Percentiles rank a stretch among this genome's conserved stretches.
phyloP scores from a whole-genome alignment of 129 eudicot genomes.

The Flaveria linearis region DNA sequence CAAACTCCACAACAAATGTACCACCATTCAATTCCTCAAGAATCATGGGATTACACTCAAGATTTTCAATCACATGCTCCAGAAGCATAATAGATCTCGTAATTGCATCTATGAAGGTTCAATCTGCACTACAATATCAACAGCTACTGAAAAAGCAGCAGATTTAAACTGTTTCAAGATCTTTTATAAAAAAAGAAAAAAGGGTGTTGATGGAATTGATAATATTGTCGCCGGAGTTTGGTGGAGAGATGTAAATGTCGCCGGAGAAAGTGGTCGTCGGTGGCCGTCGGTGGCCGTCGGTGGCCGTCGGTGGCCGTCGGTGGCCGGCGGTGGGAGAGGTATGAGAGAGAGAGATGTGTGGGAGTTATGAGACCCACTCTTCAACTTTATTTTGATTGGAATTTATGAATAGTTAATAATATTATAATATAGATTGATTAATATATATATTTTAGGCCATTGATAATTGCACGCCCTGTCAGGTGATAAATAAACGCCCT shows the following conservation, averaged over 20 bases:
- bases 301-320: no score
- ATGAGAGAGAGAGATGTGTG: slow-evolving; percentile 24
- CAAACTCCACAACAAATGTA: slow-evolving; percentile 26
- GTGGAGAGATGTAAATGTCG: slow-evolving; percentile 7
- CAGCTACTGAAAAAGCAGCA: slow-evolving; percentile 16
- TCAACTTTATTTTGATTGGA: slow-evolving; percentile 37
- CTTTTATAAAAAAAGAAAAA: background rate
- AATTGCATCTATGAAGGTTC: slow-evolving; percentile 1
- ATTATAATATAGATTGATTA: background rate
- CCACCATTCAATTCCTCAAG: background rate
- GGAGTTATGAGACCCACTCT: slow-evolving; percentile 35
- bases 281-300: slow-evolving; percentile 42
- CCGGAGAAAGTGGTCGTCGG: slow-evolving; percentile 43
- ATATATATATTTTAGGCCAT: no score
- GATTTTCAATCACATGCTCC: background rate
- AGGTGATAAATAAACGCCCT: no score
- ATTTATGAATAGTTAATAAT: slow-evolving; percentile 15
- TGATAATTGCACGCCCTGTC: no score
- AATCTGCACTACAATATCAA: background rate
- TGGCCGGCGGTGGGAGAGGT: no score
- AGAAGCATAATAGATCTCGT: slow-evolving; percentile 26
- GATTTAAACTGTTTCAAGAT: slow-evolving; percentile 6
- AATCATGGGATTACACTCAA: slow-evolving; percentile 4
- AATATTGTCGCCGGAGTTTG: slow-evolving; percentile 5
- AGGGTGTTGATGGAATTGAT: background rate